Percentiles rank a stretch among this genome's conserved stretches.
phyloP scores from a whole-genome alignment of 768 basidiomycete genomes.

The Rhodotorula taiwanensis region DNA sequence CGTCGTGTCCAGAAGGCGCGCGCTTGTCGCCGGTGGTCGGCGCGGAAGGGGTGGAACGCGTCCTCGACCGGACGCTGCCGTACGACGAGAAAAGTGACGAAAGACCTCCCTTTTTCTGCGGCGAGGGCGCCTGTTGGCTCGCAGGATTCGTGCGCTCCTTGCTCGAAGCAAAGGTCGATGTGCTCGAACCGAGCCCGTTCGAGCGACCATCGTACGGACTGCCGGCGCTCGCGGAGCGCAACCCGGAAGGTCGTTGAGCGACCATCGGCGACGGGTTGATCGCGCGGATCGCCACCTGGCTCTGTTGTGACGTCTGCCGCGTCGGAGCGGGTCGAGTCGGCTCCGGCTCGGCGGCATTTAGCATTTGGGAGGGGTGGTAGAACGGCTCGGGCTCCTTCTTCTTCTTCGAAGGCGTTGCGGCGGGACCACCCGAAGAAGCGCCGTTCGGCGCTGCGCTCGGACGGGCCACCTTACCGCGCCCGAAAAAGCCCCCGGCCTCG shows the following conservation, averaged over 20 bases:
- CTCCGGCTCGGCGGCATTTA: background rate
- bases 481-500: background rate
- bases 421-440: background rate
- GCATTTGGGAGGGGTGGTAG: slow-evolving; percentile 13
- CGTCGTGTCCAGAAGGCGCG: background rate
- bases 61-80: background rate
- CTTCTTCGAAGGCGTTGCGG: background rate
- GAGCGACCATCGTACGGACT: too few relatives aligned
- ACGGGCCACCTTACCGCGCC: background rate
- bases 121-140: too few relatives aligned
- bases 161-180: too few relatives aligned
- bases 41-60: background rate
- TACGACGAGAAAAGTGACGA: background rate
- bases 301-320: too few relatives aligned
- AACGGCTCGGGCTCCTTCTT: slow-evolving; percentile 11
- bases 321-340: background rate
- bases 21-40: background rate
- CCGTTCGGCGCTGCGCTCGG: background rate
- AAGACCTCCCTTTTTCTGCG: slow-evolving; percentile 5
- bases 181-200: too few relatives aligned
- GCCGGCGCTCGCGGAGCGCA: too few relatives aligned
- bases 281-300: slow-evolving; percentile 5
- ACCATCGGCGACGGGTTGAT: slow-evolving; percentile 8
- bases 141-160: too few relatives aligned
- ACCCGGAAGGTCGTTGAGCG: background rate